Evolutionary conservation across 345 rosid species (phyloP).

Genomic region (Geranium brycei): DNA sequence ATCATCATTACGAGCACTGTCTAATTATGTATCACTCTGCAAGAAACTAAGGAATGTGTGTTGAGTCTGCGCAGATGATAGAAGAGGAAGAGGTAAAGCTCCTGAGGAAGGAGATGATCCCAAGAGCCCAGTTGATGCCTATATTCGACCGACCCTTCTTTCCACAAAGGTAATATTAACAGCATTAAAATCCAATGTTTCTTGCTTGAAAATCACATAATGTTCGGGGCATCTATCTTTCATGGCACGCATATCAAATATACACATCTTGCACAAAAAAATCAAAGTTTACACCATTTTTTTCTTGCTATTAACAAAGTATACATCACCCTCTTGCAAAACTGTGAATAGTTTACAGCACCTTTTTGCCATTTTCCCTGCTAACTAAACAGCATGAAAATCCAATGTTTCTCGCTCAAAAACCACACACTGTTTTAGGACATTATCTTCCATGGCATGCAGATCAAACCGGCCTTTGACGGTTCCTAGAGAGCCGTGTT

Average conservation of each 20-base stretch:
- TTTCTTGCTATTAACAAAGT: too few relatives aligned
- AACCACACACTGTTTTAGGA: too few relatives aligned
- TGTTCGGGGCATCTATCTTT: too few relatives aligned
- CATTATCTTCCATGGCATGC: constrained; percentile 1
- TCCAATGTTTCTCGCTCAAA: too few relatives aligned
- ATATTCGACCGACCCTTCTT: constrained; percentile 60
- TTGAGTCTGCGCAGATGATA: constrained; percentile 33
- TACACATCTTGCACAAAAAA: not conserved
- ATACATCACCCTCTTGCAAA: too few relatives aligned
- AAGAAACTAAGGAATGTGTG: not conserved
- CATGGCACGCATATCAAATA: not conserved
- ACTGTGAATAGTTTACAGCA: too few relatives aligned
- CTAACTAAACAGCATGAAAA: too few relatives aligned
- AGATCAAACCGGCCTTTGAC: constrained; percentile 71
- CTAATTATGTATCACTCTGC: not conserved
- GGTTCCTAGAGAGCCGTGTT: constrained; percentile 59
- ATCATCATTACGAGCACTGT: not conserved
- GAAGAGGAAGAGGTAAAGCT: constrained; percentile 61
- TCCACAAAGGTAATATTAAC: constrained; percentile 57
- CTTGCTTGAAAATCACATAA: too few relatives aligned
- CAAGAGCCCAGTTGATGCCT: constrained; percentile 83
- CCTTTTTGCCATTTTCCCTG: not conserved
- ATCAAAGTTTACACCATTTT: too few relatives aligned
- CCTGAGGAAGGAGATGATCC: constrained; percentile 78
- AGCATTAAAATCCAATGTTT: too few relatives aligned